Base-by-base conservation (phyloP, 2,329 filamentous ascomycete genomes). In the Elsinoe batatas region DNA sequence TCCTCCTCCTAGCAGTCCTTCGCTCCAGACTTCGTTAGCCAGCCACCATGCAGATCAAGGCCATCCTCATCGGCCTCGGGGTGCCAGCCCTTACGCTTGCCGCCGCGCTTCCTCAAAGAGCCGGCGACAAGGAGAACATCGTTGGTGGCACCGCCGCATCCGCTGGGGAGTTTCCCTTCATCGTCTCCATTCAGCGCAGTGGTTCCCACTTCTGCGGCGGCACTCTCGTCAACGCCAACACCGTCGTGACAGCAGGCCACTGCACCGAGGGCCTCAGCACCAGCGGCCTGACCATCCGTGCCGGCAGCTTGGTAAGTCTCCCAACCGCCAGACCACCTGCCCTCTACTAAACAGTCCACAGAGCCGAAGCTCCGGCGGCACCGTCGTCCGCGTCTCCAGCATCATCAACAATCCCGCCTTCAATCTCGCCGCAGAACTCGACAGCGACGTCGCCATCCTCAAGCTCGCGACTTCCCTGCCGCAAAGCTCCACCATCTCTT, bases 351-450 rank as follows among this genome's bases (percentile, higher is more conserved):
- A 11, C 20, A 5, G n/a, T 13, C 12, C 15, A 26, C 30, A 50
- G 46, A 50, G 18, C 46, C 33, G 33, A 7, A 50, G 4, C 30
- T 50, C 46, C 15, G 46, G 46, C 20, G 46, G 46, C 17, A 50
- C 26, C 26, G 30, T 50, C 30, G 20, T 26, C 26, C 10, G 46
- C 6, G 46, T 50, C 26, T n/a, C 46, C 17, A 22, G 33, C 8
- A 50, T 50, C 30, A 35, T 50, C 26, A 36, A 35, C 46, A 50
- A 50, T 30, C 26, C 55, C 17, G 54, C 55, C 40, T 59, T 57
- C 51, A 18, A 33, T 30, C 11, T n/a, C 33, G 13, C 17, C n/a
- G 17, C 26, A 18, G 18, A 3, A 12, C 30, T 50, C 30, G 46
- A 50, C 33, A 30, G 46, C 15, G 46, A 50, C 33, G 46, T 50